Percentiles rank a stretch among this genome's conserved stretches.
These are phyloP conservation scores for Ophiocordyceps sinensis DNA, from an alignment of 2,329 filamentous ascomycete species.

Conservation along the genomic window DNA sequence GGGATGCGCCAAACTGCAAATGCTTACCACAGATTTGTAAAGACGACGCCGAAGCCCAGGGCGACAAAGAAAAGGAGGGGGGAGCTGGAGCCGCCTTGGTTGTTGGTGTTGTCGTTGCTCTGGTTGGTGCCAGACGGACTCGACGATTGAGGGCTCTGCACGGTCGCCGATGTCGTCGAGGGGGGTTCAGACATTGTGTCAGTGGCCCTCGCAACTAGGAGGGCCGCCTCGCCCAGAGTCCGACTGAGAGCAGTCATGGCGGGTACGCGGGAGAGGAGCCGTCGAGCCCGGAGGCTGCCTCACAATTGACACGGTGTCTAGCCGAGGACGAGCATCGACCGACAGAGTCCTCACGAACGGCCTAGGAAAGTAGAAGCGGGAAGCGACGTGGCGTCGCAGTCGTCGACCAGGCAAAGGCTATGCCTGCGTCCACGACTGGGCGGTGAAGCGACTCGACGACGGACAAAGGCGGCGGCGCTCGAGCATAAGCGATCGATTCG, in stretches of 20 bases:
- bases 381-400: background rate
- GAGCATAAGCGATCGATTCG: background rate
- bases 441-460: background rate
- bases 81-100: conserved; percentile 21
- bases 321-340: background rate
- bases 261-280: background rate
- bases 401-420: background rate
- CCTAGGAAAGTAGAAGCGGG: background rate
- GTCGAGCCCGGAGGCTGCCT: background rate
- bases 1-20: background rate
- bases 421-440: background rate
- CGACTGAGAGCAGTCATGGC: conserved; percentile 23
- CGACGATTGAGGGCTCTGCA: conserved; percentile 5
- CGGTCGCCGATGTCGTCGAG: conserved; percentile 5
- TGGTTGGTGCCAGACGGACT: conserved; percentile 5
- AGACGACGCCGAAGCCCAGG: conserved; percentile 92
- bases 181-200: conserved; percentile 2
- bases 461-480: background rate
- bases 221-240: conserved; percentile 19
- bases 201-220: conserved; percentile 19
- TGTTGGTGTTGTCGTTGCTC: conserved; percentile 8
- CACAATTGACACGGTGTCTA: conserved; percentile 2
- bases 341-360: background rate
- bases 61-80: conserved; percentile 71
- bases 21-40: conserved; percentile 91